Evolutionary conservation across 1,139 yeast species (phyloP).

Genomic region (Hyphopichia pseudoburtonii): DNA sequence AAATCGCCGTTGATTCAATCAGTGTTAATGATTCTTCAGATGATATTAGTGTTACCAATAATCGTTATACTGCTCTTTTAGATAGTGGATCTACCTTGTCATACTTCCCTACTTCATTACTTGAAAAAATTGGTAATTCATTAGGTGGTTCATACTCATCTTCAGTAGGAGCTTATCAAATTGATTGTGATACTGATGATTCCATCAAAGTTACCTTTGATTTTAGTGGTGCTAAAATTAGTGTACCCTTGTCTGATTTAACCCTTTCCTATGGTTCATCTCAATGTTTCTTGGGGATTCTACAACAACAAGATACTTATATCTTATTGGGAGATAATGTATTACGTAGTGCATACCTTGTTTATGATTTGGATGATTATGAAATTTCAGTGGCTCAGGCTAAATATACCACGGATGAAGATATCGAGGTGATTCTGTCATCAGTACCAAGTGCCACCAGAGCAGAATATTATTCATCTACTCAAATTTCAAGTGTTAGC

Average conservation of each 20-base stretch:
- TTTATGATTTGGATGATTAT: conserved; percentile 67
- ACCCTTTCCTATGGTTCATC: conserved; percentile 13
- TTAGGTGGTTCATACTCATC: conserved; percentile 25
- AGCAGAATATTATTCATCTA: conserved; percentile 4
- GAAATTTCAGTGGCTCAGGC: conserved; percentile 72
- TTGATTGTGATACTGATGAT: conserved; percentile 17
- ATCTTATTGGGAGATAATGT: conserved; percentile 68
- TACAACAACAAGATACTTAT: conserved; percentile 22
- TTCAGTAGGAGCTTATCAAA: conserved; percentile 23
- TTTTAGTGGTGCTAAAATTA: conserved; percentile 40
- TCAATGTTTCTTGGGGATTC: conserved; percentile 32
- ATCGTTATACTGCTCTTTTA: conserved; percentile 31
- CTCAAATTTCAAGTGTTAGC: conserved; percentile 8
- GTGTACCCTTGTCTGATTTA: conserved; percentile 36
- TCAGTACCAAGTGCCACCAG: conserved; percentile 46
- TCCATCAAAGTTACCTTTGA: conserved; percentile 26
- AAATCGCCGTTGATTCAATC: conserved; percentile 24
- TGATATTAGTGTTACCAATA: conserved; percentile 14
- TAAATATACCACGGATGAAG: conserved; percentile 33
- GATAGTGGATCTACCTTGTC: conserved; percentile 47
- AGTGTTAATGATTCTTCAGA: conserved; percentile 11
- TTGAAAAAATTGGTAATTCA: conserved; percentile 25
- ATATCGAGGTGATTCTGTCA: conserved; percentile 41
- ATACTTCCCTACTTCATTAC: conserved; percentile 28
- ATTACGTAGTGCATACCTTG: conserved; percentile 72